Evolutionary conservation across 495 filamentous ascomycete species (phyloP), one percentile per base, ranked within the genome.

Genomic region (Penicillium herquei): DNA sequence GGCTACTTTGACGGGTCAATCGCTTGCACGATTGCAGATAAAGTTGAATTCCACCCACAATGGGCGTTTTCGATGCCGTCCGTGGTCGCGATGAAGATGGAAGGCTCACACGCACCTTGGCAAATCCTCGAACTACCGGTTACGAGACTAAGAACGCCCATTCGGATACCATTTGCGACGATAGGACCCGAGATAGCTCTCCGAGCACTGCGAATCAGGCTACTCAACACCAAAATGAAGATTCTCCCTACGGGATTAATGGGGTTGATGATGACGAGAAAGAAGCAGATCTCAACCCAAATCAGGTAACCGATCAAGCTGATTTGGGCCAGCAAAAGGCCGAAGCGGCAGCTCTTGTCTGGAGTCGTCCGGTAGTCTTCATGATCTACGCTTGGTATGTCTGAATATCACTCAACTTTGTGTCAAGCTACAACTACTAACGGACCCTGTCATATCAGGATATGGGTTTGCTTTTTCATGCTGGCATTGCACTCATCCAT

Each of bases 381-480:
- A 49, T 47, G 3, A 71, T 72, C 30, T 79, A 77, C 59, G 72
- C 67, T 10, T 73, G 66, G 74, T 77, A 39, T 67, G 70, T 58
- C 21, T 32, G 11, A 7, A 35, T 33, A 33, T 17, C 17, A 6
- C 82, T 51, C 1, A 26, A 26, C 21, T 26, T 26, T 26, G 21
- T 26, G 21, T n/a, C 21, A 26, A 2, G 21, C 21, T 26, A 4
- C 21, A 26, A 26, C 21, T 26, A 26, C 21, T 35, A 26, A 55
- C 54, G 33, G 10, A 16, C 16, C n/a, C 6, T 51, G 16, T 7
- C 50, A 17, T 26, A 17, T 16, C 44, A 75, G 74, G 65, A 72
- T 78, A 39, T 78, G 72, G 71, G 21, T 78, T 11, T 70, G 67
- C 48, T 76, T 72, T 51, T 77, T 77, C 50, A 71, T 77, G 49